Evolutionary conservation across 345 rosid species (phyloP).

Genomic region (Stellera chamaejasme): DNA sequence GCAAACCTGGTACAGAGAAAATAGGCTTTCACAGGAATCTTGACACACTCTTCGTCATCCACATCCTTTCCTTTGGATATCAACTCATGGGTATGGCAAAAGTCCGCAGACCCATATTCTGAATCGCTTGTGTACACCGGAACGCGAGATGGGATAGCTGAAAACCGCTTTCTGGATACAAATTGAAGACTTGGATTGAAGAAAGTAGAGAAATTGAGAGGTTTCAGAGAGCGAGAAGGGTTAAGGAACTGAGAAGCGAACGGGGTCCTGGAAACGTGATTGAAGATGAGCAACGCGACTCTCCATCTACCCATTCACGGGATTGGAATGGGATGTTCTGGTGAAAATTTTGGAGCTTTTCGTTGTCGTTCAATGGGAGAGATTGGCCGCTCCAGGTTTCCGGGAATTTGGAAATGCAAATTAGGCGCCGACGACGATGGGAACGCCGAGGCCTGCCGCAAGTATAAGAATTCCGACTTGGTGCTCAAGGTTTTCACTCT

Average conservation of each 20-base stretch:
- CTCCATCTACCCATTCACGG: slow-evolving; percentile 79
- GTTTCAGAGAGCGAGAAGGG: slow-evolving; percentile 7
- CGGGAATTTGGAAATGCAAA: too few relatives aligned
- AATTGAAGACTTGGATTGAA: slow-evolving; percentile 4
- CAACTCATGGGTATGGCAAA: slow-evolving; percentile 19
- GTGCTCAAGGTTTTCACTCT: too few relatives aligned
- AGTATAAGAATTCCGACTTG: too few relatives aligned
- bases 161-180: slow-evolving; percentile 28
- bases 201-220: neutral
- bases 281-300: slow-evolving; percentile 31
- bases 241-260: slow-evolving; percentile 4
- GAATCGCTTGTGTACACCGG: slow-evolving; percentile 36
- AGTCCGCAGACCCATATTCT: slow-evolving; percentile 43
- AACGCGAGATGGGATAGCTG: slow-evolving; percentile 54
- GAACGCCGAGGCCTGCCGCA: too few relatives aligned
- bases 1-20: slow-evolving; percentile 76
- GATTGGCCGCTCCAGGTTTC: neutral
- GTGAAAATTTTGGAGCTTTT: neutral
- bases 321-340: neutral
- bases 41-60: slow-evolving; percentile 51
- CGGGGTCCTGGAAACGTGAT: slow-evolving; percentile 18
- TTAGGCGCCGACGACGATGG: too few relatives aligned
- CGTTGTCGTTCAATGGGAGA: neutral
- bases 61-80: slow-evolving; percentile 41
- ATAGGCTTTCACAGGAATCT: slow-evolving; percentile 74